Conservation (phyloP, 768 basidiomycete species). For the Multifurca ochricompacta region DNA sequence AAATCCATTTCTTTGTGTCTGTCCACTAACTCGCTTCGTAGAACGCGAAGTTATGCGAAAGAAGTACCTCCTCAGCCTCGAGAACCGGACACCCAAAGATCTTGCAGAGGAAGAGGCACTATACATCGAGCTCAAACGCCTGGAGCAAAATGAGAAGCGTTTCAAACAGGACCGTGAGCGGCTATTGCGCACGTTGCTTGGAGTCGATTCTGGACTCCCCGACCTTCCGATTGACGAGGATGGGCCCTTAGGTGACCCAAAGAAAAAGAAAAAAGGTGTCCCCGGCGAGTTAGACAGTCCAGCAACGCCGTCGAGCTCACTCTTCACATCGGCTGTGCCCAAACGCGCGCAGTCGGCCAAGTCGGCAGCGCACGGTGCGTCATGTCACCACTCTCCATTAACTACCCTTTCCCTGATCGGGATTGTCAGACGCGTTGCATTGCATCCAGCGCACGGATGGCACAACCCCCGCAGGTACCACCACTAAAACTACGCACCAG, state of each 20-base stretch:
- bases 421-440: constrained; percentile 49
- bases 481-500: constrained; percentile 69
- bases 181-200: constrained; percentile 72
- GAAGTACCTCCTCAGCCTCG: constrained; percentile 79
- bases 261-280: constrained; percentile 48
- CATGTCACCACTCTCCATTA: background rate
- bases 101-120: constrained; percentile 93
- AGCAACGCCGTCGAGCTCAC: constrained; percentile 36
- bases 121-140: constrained; percentile 87
- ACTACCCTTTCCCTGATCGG: constrained; percentile 17
- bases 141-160: constrained; percentile 85
- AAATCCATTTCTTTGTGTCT: background rate
- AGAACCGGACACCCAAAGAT: constrained; percentile 80
- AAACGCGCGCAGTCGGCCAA: constrained; percentile 40
- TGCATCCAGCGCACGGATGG: constrained; percentile 68
- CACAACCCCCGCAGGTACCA: constrained; percentile 38
- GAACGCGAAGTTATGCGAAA: constrained; percentile 86
- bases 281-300: constrained; percentile 37
- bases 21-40: constrained; percentile 25
- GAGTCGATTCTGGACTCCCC: constrained; percentile 80
- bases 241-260: constrained; percentile 38
- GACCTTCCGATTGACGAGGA: constrained; percentile 66
- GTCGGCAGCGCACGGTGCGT: constrained; percentile 52
- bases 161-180: constrained; percentile 89
- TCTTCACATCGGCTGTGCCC: constrained; percentile 6